A percentile compares a stretch with the other conserved stretches of the same genome.
phyloP scores from a whole-genome alignment of 495 filamentous ascomycete genomes.

The Usnea hakonensis region DNA sequence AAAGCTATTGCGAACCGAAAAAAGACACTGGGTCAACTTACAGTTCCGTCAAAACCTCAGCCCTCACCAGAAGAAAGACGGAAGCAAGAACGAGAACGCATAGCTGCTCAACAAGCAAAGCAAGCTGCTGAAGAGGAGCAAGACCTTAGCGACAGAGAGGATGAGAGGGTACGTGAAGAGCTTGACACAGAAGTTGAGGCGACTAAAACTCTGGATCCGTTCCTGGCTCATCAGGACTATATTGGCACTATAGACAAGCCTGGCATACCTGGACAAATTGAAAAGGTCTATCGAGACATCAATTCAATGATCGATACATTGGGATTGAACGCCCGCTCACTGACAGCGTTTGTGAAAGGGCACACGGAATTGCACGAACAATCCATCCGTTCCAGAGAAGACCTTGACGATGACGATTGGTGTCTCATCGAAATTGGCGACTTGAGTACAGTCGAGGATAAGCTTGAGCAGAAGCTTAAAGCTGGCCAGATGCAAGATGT shows the following conservation, averaged over 20 bases:
- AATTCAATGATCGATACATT: slow-evolving; percentile 94
- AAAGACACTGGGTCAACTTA: slow-evolving; percentile 12
- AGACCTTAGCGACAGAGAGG: slow-evolving; percentile 51
- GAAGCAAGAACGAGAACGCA: slow-evolving; percentile 31
- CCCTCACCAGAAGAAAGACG: slow-evolving; percentile 32
- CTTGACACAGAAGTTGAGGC: slow-evolving; percentile 46
- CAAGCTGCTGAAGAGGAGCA: slow-evolving; percentile 30
- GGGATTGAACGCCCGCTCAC: slow-evolving; percentile 72
- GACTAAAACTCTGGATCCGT: slow-evolving; percentile 48
- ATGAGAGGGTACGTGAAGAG: slow-evolving; percentile 51
- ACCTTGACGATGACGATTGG: slow-evolving; percentile 63
- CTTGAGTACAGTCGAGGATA: slow-evolving; percentile 49
- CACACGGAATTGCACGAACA: slow-evolving; percentile 47
- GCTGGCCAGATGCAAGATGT: slow-evolving; percentile 57
- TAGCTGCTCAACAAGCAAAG: slow-evolving; percentile 28
- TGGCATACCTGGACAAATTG: slow-evolving; percentile 68
- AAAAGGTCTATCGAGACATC: slow-evolving; percentile 82
- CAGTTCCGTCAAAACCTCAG: slow-evolving; percentile 17
- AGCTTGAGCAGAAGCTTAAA: slow-evolving; percentile 50
- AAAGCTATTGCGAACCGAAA: slow-evolving; percentile 36
- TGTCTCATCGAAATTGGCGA: slow-evolving; percentile 61
- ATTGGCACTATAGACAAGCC: slow-evolving; percentile 49
- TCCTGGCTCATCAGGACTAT: slow-evolving; percentile 67
- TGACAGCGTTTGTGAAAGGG: slow-evolving; percentile 63
- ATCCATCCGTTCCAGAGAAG: slow-evolving; percentile 42